Evolutionary conservation across 176 grass and related monocot species (phyloP), one percentile per base, ranked within the genome.

Genomic region (Rhynchospora tenuis): DNA sequence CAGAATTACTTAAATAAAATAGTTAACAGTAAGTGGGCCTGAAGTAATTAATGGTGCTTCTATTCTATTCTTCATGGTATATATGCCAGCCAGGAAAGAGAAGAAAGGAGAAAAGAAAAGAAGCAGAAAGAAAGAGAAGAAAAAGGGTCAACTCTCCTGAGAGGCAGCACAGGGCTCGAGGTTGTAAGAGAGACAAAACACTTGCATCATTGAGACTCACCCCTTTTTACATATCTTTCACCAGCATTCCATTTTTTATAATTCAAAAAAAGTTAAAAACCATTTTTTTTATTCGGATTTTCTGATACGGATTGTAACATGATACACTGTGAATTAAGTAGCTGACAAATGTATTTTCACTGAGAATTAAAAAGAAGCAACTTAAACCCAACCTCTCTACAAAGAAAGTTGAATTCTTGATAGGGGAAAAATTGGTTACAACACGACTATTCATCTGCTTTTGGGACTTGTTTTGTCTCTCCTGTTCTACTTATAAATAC

Each of bases 101-200:
- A 66, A 52, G 6, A 80, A 50, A 20, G 11, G n/a, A 26, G 11
- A 47, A 73, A 15, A 44, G 29, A 45, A 70, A n/a, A 8, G 31
- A 69, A 69, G 15, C 6, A 45, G n/a, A 70, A 70, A 70, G 33
- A 45, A 70, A 80, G 55, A 81, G 54, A 80, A 69, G 78, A 8
- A 82, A 82, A 82, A 68, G 61, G 61, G 80, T 82, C 80, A 82
- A 82, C 80, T 82, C 60, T 82, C 80, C 43, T 82, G 80, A 46
- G 80, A 82, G 80, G 80, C 80, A 63, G 59, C 80, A 82, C 80
- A 68, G 80, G 80, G 80, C 80, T 82, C 80, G 63, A 82, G 78
- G 47, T 77, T 64, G 8, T 10, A 68, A 19, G 60, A 50, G 44
- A 63, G 80, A 82, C 80, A 82, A 82, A 82, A 82, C 59, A 62